phyloP scores from a whole-genome alignment of 192 early-diverging fungal genomes.

The Coemansia sp. region DNA sequence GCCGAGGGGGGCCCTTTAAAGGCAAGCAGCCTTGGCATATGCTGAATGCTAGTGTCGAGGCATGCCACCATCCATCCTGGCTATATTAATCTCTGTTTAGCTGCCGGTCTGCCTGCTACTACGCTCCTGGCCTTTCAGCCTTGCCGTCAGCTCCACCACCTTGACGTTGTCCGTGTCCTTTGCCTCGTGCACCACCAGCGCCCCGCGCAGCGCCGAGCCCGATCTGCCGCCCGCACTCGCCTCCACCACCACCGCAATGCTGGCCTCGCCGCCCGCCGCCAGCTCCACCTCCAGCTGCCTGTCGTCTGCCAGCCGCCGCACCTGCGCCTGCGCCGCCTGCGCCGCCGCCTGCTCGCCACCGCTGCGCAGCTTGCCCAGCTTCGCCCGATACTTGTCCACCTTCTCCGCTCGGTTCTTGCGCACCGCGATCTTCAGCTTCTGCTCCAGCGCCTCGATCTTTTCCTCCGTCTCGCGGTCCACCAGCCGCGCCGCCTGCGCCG shows the following conservation, averaged over 20 bases:
- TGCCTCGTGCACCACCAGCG: slow-evolving; percentile 39
- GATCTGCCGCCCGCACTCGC: neutral
- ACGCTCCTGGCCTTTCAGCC: neutral
- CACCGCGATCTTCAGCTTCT: slow-evolving; percentile 94
- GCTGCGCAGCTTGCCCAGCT: slow-evolving; percentile 66
- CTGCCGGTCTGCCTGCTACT: no score
- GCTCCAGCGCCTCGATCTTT: slow-evolving; percentile 92
- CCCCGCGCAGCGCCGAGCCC: neutral
- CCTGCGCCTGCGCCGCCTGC: neutral
- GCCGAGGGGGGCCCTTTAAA: no score
- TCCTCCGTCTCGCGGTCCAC: slow-evolving; percentile 70
- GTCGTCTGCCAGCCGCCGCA: slow-evolving; percentile 26
- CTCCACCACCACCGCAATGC: slow-evolving; percentile 33
- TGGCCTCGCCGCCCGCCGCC: slow-evolving; percentile 17
- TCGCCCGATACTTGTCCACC: slow-evolving; percentile 72
- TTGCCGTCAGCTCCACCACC: slow-evolving; percentile 25
- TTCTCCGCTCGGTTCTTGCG: slow-evolving; percentile 88
- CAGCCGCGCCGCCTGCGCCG: neutral
- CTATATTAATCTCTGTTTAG: no score
- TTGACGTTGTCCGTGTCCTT: slow-evolving; percentile 53
- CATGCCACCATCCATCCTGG: no score
- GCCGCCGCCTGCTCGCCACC: slow-evolving; percentile 1
- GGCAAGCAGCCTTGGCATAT: no score
- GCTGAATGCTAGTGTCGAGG: no score
- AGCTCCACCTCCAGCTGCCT: slow-evolving; percentile 32